Percentiles rank a stretch among this genome's conserved stretches.
Conservation (phyloP, 2,329 filamentous ascomycete genomes). For the Xylaria sp. region DNA sequence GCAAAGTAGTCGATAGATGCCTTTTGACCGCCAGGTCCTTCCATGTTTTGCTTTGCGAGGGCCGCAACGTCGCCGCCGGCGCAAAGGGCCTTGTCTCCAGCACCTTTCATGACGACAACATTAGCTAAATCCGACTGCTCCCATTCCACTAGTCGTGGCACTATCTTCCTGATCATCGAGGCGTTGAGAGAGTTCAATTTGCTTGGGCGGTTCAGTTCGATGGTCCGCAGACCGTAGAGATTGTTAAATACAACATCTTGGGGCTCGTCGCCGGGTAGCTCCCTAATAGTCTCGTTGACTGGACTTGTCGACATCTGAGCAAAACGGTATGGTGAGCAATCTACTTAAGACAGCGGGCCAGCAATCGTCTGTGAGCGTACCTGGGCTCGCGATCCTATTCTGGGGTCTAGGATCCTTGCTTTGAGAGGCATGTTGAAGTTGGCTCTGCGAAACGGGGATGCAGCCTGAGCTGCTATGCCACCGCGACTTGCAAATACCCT, state of each 20-base stretch:
- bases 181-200: conserved; percentile 93
- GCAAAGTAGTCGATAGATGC: conserved; percentile 87
- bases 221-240: conserved; percentile 86
- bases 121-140: conserved; percentile 94
- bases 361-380: conserved; percentile 50
- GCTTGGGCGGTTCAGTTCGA: conserved; percentile 91
- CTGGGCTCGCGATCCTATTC: conserved; percentile 62
- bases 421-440: conserved; percentile 77
- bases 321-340: conserved; percentile 21
- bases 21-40: conserved; percentile 75
- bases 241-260: conserved; percentile 94
- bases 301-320: conserved; percentile 53
- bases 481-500: conserved; percentile 64
- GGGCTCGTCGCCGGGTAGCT: conserved; percentile 74
- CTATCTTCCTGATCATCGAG: conserved; percentile 95
- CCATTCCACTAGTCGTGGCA: conserved; percentile 91
- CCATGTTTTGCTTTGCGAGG: conserved; percentile 77
- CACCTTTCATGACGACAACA: conserved; percentile 90
- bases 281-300: conserved; percentile 55
- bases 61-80: conserved; percentile 90
- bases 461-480: conserved; percentile 60
- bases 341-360: neutral
- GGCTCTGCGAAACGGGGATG: conserved; percentile 55
- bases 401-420: conserved; percentile 75
- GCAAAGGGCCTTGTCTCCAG: conserved; percentile 86